Evolutionary conservation across 1,284 basidiomycete species (phyloP).

Genomic region (Abortiporus biennis): DNA sequence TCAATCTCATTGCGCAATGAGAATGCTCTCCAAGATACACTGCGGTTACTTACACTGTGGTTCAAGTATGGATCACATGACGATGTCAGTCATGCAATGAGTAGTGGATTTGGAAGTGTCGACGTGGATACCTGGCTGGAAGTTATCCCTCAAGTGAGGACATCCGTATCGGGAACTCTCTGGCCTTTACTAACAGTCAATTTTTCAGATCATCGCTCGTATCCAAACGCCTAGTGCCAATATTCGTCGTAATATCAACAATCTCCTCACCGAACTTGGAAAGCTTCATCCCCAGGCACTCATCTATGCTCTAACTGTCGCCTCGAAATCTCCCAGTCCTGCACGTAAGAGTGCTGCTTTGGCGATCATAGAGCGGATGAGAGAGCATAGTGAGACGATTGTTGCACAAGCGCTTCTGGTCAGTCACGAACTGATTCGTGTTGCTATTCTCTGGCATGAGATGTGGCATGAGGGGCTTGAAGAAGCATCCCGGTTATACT

Average conservation of each 20-base stretch:
- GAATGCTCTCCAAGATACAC: constrained; percentile 92
- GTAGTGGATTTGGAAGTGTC: constrained; percentile 83
- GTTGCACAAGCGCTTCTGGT: constrained; percentile 94
- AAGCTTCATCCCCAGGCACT: constrained; percentile 97
- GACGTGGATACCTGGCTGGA: constrained; percentile 99
- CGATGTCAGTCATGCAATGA: constrained; percentile 89
- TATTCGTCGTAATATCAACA: constrained; percentile 88
- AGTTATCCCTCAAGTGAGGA: constrained; percentile 88
- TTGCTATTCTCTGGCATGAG: constrained; percentile 99
- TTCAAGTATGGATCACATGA: constrained; percentile 96
- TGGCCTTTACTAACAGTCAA: not conserved
- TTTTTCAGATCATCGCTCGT: constrained; percentile 86
- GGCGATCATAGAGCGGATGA: constrained; percentile 91
- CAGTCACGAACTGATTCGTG: constrained; percentile 92
- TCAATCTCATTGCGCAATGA: constrained; percentile 90
- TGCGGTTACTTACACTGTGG: constrained; percentile 94
- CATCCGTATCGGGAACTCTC: not conserved
- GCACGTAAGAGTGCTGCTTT: constrained; percentile 82
- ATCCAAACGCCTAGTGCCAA: constrained; percentile 92
- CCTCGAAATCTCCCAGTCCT: constrained; percentile 90
- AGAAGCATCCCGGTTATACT: constrained; percentile 96
- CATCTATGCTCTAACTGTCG: constrained; percentile 97
- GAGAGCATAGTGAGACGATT: constrained; percentile 84
- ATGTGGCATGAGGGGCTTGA: constrained; percentile 99
- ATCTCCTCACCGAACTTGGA: constrained; percentile 89